Percentiles rank a stretch among this genome's conserved stretches.
Conservation (phyloP, 2,329 filamentous ascomycete genomes). For the Fusarium sp. region DNA sequence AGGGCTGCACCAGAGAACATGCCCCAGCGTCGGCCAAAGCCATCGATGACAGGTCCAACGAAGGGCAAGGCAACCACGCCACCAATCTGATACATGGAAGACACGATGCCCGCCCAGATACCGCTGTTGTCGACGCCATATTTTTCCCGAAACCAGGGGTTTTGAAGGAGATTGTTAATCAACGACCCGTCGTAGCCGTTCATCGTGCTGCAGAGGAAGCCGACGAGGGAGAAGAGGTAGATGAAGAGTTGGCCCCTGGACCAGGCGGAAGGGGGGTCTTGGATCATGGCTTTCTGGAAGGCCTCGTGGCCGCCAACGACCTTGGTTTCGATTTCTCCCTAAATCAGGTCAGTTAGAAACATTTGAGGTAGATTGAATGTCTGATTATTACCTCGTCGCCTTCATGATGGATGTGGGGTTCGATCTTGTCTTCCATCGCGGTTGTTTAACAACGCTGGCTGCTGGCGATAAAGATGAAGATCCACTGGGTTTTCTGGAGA, state of each 20-base stretch:
- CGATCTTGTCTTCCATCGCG: background rate
- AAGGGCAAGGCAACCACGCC: conserved; percentile 55
- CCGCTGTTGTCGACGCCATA: background rate
- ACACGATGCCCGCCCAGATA: conserved; percentile 43
- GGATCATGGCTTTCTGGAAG: background rate
- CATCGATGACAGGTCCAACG: conserved; percentile 55
- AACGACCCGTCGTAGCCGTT: background rate
- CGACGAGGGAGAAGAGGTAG: background rate
- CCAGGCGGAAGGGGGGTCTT: background rate
- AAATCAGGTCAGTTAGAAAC: background rate
- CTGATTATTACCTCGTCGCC: background rate
- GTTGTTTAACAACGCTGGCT: background rate
- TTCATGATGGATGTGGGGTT: background rate
- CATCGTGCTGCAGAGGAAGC: background rate
- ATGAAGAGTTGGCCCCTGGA: background rate
- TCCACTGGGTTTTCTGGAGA: background rate
- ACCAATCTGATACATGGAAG: conserved; percentile 61
- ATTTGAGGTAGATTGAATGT: background rate
- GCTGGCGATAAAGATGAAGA: background rate
- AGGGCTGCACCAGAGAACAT: conserved; percentile 55
- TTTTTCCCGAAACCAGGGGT: background rate
- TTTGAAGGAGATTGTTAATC: background rate
- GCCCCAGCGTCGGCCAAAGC: conserved; percentile 55
- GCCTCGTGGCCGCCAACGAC: background rate
- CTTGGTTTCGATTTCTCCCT: background rate